Percentiles rank a stretch among this genome's conserved stretches.
These are phyloP conservation scores for Diplodia scrobiculata DNA, from an alignment of 2,329 filamentous ascomycete genomes.

Conservation along the genomic window DNA sequence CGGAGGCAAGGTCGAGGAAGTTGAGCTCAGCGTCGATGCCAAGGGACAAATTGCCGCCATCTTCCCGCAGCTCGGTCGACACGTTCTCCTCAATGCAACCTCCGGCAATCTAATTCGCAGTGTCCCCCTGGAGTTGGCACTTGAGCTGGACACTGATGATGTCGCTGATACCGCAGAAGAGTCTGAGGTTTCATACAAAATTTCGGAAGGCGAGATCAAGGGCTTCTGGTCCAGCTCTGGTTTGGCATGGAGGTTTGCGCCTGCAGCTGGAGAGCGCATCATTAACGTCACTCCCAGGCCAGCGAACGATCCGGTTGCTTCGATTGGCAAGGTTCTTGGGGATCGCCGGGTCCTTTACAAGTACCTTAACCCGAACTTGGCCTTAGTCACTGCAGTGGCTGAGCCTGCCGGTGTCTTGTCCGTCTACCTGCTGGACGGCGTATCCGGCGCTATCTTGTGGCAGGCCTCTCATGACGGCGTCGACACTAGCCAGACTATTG, in stretches of 20 bases:
- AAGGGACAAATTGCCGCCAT: conserved; percentile 23
- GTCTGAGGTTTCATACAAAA: conserved; percentile 36
- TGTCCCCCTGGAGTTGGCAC: conserved; percentile 5
- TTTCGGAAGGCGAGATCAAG: conserved; percentile 40
- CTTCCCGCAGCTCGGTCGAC: conserved; percentile 18
- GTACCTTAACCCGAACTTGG: conserved; percentile 85
- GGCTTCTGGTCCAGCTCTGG: conserved; percentile 39
- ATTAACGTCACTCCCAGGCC: conserved; percentile 68
- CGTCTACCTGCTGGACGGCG: conserved; percentile 79
- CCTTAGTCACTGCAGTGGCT: conserved; percentile 71
- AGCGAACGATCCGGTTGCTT: conserved; percentile 82
- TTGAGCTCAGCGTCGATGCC: conserved; percentile 7
- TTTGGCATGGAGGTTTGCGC: conserved; percentile 70
- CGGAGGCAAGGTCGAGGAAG: conserved; percentile 63
- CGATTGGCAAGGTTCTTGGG: conserved; percentile 89
- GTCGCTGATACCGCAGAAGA: not conserved
- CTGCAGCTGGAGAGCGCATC: conserved; percentile 67
- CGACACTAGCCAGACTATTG: conserved; percentile 71
- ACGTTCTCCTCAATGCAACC: conserved; percentile 24
- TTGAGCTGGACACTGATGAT: conserved; percentile 2
- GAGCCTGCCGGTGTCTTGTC: conserved; percentile 62
- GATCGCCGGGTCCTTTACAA: conserved; percentile 96
- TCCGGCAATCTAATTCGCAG: conserved; percentile 18
- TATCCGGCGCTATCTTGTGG: conserved; percentile 79
- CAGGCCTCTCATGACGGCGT: conserved; percentile 71